Evolutionary conservation across 2,329 filamentous ascomycete genomes (phyloP), one percentile per base, ranked within the genome.

Genomic region (Nannizziopsis barbatae): DNA sequence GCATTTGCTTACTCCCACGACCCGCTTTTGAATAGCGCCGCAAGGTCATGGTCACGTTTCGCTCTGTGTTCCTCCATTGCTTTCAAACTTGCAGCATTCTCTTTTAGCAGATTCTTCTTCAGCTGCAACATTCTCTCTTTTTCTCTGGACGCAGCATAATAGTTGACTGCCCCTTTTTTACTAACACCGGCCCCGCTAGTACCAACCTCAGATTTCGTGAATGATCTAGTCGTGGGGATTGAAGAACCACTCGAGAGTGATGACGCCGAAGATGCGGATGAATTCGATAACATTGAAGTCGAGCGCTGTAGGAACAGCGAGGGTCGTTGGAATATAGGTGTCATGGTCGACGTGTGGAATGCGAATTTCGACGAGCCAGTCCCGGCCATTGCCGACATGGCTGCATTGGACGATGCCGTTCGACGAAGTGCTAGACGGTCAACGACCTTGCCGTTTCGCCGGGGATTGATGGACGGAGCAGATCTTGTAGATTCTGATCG

Each of bases 121-220:
- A 77, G 69, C 54, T 71, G 71, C 57, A 69, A 72, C 56, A 79
- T 75, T 14, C 77, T 69, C 64, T 80, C 77, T 56, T 71, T 72
- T 60, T 79, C 77, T 48, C 78, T 64, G 1, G 75, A 75, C 52
- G 76, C 67, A 17, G 67, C 63, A 48, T 69, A 76, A 15, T 75
- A 79, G 54, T 79, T 77, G 8, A 80, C 75, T 40, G 75, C 75
- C 22, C 73, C 76, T 65, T 74, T 78, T 58, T 76, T 78, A n/a
- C 22, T 27, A 4, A 27, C 7, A 27, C 22, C 7, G 3, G 22
- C 22, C 22, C 70, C 72, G 2, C 74, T 73, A 11, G 75, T 72
- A 45, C 66, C 53, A 1, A 67, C 63, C 5, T 31, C 45, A 5
- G 49, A 50, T 41, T 43, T 50, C 5, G 48, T 42, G 5, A 63